A percentile compares a stretch with the other conserved stretches of the same genome.
Evolutionary conservation across 768 basidiomycete genomes (phyloP).

Genomic region (Russula olivacea): DNA sequence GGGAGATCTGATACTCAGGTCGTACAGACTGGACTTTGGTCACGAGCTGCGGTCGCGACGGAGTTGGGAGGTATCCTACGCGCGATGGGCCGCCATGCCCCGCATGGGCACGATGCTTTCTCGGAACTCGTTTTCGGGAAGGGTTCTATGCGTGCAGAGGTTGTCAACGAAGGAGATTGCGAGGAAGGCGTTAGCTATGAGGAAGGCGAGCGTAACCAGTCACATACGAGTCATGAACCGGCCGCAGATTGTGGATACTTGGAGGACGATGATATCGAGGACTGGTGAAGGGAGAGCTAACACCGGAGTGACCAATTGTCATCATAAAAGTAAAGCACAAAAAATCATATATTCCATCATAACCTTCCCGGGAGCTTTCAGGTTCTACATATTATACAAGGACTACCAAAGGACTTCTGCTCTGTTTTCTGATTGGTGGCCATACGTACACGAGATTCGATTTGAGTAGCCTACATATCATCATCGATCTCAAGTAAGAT

Average conservation of each 20-base stretch:
- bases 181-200: slow-evolving; percentile 6
- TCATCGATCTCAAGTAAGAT: no score
- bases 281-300: background rate
- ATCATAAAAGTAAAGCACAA: background rate
- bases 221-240: background rate
- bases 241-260: slow-evolving; percentile 10
- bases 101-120: slow-evolving; percentile 18
- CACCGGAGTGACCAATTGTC: background rate
- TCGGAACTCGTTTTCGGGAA: slow-evolving; percentile 19
- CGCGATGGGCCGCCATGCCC: background rate
- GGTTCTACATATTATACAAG: no score
- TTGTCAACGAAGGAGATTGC: slow-evolving; percentile 12
- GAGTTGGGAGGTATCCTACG: slow-evolving; percentile 21
- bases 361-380: no score
- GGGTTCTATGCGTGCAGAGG: slow-evolving; percentile 3
- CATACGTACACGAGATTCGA: no score
- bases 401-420: no score
- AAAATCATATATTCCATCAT: no score
- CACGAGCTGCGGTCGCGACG: slow-evolving; percentile 9
- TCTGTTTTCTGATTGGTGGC: no score
- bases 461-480: no score
- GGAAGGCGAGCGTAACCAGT: background rate
- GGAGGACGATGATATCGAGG: slow-evolving; percentile 25
- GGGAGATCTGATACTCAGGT: background rate
- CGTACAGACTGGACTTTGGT: slow-evolving; percentile 14